Evolutionary conservation across 495 filamentous ascomycete genomes (phyloP).

Genomic region (Elasticomyces elasticus): DNA sequence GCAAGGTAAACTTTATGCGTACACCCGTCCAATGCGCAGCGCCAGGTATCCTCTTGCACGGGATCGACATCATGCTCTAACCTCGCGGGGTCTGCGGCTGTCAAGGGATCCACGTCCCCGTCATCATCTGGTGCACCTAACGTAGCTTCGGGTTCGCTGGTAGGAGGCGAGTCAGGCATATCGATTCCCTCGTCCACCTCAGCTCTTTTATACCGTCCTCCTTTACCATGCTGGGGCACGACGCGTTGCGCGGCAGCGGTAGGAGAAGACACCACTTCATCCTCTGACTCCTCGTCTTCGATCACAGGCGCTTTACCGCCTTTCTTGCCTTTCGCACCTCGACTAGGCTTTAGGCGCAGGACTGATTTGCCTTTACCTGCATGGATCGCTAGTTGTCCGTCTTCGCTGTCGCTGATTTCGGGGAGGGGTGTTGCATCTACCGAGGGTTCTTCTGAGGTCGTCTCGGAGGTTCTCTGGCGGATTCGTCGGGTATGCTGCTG

Average conservation of each 20-base stretch:
- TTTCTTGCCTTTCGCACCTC: conserved; percentile 21
- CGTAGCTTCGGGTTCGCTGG: background rate
- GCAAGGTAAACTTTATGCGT: conserved; percentile 50
- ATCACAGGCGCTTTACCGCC: background rate
- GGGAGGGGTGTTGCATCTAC: background rate
- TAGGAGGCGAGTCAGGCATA: conserved; percentile 19
- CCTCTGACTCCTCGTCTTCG: conserved; percentile 36
- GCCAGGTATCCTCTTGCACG: conserved; percentile 51
- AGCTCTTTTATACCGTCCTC: conserved; percentile 1
- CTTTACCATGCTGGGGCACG: background rate
- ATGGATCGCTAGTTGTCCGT: background rate
- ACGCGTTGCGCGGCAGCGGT: conserved; percentile 10
- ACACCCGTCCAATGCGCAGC: conserved; percentile 61
- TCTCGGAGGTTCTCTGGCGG: background rate
- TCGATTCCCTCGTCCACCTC: conserved; percentile 24
- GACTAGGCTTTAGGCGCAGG: conserved; percentile 22
- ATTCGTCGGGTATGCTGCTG: background rate
- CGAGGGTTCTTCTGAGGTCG: background rate
- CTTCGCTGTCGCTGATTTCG: conserved; percentile 9
- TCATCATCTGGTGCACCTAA: background rate
- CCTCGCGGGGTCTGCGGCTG: conserved; percentile 22
- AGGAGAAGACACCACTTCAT: conserved; percentile 8
- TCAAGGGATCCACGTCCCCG: background rate
- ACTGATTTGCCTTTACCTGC: conserved; percentile 38
- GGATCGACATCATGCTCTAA: conserved; percentile 39